Conservation (phyloP, 2,329 filamentous ascomycete genomes). For the Pseudocercospora pini-densiflorae region DNA sequence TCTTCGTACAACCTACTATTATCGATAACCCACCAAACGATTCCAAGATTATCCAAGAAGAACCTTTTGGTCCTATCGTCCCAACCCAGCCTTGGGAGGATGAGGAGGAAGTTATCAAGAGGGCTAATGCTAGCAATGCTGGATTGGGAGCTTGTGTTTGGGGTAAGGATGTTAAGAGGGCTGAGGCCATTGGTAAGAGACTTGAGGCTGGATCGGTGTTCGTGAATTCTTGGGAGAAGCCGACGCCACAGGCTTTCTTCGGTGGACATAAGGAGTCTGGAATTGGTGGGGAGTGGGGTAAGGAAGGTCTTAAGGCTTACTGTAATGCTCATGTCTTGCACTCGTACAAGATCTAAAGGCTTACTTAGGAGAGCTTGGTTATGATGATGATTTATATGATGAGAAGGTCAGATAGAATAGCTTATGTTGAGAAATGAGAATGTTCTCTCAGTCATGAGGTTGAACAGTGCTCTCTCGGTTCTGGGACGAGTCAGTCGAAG, state of each 20-base stretch:
- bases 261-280: slow-evolving; percentile 73
- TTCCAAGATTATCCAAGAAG: slow-evolving; percentile 49
- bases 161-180: slow-evolving; percentile 55
- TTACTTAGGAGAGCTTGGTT: neutral
- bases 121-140: slow-evolving; percentile 55
- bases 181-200: slow-evolving; percentile 51
- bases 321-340: slow-evolving; percentile 55
- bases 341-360: slow-evolving; percentile 46
- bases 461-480: too few species aligned
- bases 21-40: slow-evolving; percentile 52
- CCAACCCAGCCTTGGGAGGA: slow-evolving; percentile 52
- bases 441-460: too few species aligned
- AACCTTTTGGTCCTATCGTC: slow-evolving; percentile 58
- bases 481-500: too few species aligned
- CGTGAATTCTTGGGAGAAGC: slow-evolving; percentile 58
- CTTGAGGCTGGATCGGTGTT: slow-evolving; percentile 62
- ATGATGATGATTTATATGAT: too few species aligned
- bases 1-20: slow-evolving; percentile 50
- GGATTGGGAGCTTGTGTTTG: slow-evolving; percentile 62
- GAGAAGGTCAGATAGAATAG: too few species aligned
- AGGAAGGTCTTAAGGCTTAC: slow-evolving; percentile 50
- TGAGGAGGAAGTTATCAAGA: slow-evolving; percentile 53
- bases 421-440: too few species aligned
- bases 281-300: slow-evolving; percentile 60
- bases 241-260: slow-evolving; percentile 59